Evolutionary conservation across 2,329 filamentous ascomycete species (phyloP), one percentile per base, ranked within the genome.

Genomic region (Penicillium sp.): DNA sequence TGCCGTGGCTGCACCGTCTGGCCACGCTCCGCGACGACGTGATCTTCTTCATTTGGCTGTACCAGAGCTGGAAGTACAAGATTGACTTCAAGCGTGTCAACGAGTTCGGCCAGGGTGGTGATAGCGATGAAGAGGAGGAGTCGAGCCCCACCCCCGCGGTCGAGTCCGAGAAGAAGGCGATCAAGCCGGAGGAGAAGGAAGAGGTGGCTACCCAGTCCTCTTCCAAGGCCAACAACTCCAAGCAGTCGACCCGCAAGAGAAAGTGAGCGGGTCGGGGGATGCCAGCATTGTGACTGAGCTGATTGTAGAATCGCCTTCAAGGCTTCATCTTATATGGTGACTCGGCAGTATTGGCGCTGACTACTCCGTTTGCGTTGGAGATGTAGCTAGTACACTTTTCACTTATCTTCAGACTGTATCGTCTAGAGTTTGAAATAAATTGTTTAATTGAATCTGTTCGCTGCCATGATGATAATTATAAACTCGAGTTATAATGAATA

Each of bases 101-200:
- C 74, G 94, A 99, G 75, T 99, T 97, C 71, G 94, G 94, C 8
- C 94, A 97, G 80, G 94, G 93, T 31, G 94, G 94, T n/a, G 93
- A 95, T n/a, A 89, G 91, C 23, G 90, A 92, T 19, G 80, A 82
- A 56, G 76, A 76, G 31, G 81, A 81, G 43, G 81, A 83, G 65
- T 71, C 56, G n/a, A 16, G 55, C 5, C 4, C 39, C 3, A 24
- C 57, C 5, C 42, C 62, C 33, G 48, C 51, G 9, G 19, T 53
- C 16, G 60, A 69, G 24, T 39, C 47, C 0, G 50, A 52, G 16
- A 62, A 67, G 51, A 58, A 61, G 21, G 33, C 47, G 34, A 46
- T 55, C n/a, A 59, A 66, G 36, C 51, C 59, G 24, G 79, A 82
- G 37, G 19, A 53, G 18, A 23, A 67, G 39, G 47, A 61, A 16